phyloP scores from a whole-genome alignment of 140 eudicot species.

The Erigeron philadelphicus region DNA sequence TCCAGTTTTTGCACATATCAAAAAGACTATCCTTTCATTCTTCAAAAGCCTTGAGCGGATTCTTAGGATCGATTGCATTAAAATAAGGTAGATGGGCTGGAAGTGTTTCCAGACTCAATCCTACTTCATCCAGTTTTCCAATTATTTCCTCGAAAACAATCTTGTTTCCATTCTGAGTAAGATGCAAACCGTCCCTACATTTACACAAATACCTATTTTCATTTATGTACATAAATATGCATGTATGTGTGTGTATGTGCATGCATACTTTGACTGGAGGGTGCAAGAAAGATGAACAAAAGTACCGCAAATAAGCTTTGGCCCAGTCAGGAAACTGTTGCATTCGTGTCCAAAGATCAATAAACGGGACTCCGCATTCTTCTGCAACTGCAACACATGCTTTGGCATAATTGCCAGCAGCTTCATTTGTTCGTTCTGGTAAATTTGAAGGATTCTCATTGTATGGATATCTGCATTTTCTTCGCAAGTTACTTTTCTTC shows the following conservation, averaged over 20 bases:
- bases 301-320: constrained; percentile 49
- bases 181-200: constrained; percentile 72
- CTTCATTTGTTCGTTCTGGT: constrained; percentile 72
- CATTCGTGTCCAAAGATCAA: constrained; percentile 69
- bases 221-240: background rate
- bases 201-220: background rate
- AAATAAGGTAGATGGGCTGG: constrained; percentile 52
- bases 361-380: constrained; percentile 41
- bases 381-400: constrained; percentile 55
- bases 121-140: constrained; percentile 27
- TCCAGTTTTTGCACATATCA: constrained; percentile 15
- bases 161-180: constrained; percentile 44
- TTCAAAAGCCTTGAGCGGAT: constrained; percentile 55
- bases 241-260: background rate
- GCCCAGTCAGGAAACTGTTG: constrained; percentile 55
- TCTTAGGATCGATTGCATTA: constrained; percentile 43
- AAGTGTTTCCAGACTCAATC: constrained; percentile 46
- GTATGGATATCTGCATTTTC: constrained; percentile 36
- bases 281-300: background rate
- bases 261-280: background rate
- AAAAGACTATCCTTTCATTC: background rate
- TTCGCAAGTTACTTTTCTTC: background rate
- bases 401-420: constrained; percentile 58
- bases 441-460: constrained; percentile 40
- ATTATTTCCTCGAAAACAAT: constrained; percentile 56